Evolutionary conservation across 805 yeast genomes (phyloP).

Genomic region (Ogataea nakhonphanomensis): DNA sequence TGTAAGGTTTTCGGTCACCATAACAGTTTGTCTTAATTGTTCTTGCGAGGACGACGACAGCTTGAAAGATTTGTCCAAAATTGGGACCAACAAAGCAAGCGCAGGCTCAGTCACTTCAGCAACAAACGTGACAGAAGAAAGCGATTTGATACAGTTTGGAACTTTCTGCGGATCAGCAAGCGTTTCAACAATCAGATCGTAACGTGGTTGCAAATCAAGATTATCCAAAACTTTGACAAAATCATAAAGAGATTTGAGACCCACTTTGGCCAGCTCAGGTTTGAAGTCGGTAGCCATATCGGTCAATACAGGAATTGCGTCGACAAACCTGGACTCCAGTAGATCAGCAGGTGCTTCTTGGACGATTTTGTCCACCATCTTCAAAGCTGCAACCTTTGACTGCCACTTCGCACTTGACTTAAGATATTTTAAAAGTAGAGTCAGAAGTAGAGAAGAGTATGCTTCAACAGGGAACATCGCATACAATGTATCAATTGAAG

Average conservation of each 20-base stretch:
- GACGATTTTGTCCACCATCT: constrained; percentile 65
- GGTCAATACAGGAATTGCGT: constrained; percentile 78
- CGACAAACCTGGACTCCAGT: constrained; percentile 75
- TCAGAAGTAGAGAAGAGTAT: constrained; percentile 64
- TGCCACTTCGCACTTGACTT: constrained; percentile 91
- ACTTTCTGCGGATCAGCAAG: constrained; percentile 88
- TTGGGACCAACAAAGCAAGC: constrained; percentile 84
- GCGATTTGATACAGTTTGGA: constrained; percentile 81
- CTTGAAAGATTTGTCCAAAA: constrained; percentile 82
- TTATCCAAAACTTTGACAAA: constrained; percentile 86
- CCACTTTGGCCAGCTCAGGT: constrained; percentile 90
- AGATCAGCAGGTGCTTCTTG: constrained; percentile 83
- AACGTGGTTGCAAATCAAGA: constrained; percentile 85
- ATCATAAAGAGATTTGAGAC: constrained; percentile 62
- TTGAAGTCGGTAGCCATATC: constrained; percentile 93
- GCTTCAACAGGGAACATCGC: constrained; percentile 76
- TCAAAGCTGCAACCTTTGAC: constrained; percentile 77
- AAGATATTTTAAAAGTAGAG: constrained; percentile 59
- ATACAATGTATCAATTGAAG: constrained; percentile 66
- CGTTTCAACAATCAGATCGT: constrained; percentile 79
- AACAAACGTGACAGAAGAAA: constrained; percentile 92
- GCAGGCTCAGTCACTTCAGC: constrained; percentile 99
- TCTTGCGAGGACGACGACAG: constrained; percentile 90
- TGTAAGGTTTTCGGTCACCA: constrained; percentile 92
- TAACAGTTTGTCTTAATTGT: constrained; percentile 93